These are phyloP conservation scores for Aspergillus hiratsukae DNA, from an alignment of 2,329 filamentous ascomycete genomes.

Conservation along the genomic window DNA sequence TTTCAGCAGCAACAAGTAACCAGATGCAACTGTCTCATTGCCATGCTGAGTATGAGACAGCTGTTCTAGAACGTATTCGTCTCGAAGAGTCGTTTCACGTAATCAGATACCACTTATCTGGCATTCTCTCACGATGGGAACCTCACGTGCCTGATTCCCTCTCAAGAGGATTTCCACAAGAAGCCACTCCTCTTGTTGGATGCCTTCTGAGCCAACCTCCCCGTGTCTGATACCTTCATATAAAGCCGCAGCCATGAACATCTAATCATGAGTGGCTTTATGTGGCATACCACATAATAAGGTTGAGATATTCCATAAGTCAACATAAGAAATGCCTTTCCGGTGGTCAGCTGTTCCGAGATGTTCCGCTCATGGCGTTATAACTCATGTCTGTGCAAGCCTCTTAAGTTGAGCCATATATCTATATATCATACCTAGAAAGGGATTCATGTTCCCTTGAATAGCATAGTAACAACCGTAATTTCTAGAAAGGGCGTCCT, in stretches of 20 bases:
- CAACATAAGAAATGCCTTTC: slow-evolving; percentile 1
- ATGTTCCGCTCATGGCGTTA: background rate
- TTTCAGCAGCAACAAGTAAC: too few species aligned
- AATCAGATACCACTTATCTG: background rate
- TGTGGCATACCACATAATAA: slow-evolving; percentile 3
- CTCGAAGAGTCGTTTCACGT: background rate
- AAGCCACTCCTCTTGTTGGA: background rate
- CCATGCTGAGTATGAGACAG: background rate
- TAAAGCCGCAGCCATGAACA: slow-evolving; percentile 1
- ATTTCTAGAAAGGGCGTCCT: too few species aligned
- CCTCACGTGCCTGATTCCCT: slow-evolving; percentile 3
- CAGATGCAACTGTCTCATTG: background rate
- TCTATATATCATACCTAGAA: background rate
- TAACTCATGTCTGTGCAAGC: background rate
- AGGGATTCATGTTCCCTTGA: background rate
- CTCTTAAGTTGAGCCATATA: slow-evolving; percentile 1
- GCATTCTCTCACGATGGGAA: background rate
- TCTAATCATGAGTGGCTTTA: slow-evolving; percentile 1
- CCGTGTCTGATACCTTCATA: background rate
- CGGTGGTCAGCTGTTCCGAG: background rate
- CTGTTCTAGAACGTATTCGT: background rate
- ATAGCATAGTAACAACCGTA: too few species aligned
- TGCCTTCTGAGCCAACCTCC: background rate
- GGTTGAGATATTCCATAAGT: background rate
- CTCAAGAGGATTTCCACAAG: slow-evolving; percentile 2